Evolutionary conservation across 768 basidiomycete species (phyloP).

Genomic region (Mycena crocata): DNA sequence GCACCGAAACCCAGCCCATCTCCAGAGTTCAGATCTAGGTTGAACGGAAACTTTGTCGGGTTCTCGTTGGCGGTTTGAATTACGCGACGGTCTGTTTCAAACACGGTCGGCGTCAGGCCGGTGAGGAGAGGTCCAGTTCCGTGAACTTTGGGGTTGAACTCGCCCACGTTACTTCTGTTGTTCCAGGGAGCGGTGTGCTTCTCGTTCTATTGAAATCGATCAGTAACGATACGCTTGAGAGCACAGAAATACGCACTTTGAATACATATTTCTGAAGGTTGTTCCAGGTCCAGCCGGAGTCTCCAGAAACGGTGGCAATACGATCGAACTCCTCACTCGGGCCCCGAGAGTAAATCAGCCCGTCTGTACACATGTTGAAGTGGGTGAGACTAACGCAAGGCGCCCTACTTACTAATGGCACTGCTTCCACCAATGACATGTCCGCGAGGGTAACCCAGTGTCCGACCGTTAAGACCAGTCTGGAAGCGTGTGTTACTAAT

Average conservation of each 20-base stretch:
- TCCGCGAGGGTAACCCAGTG: too few relatives aligned
- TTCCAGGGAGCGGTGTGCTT: constrained; percentile 35
- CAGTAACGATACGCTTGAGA: not conserved
- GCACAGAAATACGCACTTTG: constrained; percentile 9
- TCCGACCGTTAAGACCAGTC: too few relatives aligned
- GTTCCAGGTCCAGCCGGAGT: constrained; percentile 40
- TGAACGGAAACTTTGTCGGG: constrained; percentile 39
- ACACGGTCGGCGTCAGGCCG: constrained; percentile 28
- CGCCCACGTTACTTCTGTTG: constrained; percentile 34
- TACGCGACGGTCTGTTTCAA: constrained; percentile 35
- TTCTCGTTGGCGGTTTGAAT: constrained; percentile 36
- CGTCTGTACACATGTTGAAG: too few relatives aligned
- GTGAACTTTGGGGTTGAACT: constrained; percentile 38
- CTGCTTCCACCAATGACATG: too few relatives aligned
- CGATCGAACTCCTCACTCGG: constrained; percentile 36
- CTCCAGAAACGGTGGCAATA: constrained; percentile 29
- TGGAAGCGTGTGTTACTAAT: too few relatives aligned
- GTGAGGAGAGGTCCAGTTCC: constrained; percentile 35
- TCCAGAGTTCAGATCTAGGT: constrained; percentile 44
- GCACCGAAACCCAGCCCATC: constrained; percentile 42
- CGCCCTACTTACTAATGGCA: too few relatives aligned
- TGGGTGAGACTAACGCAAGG: too few relatives aligned
- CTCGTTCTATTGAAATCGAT: constrained; percentile 37
- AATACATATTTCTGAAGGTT: constrained; percentile 26
- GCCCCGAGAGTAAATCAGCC: constrained; percentile 35